Evolutionary conservation across 176 grass and related monocot genomes (phyloP), one percentile per base, ranked within the genome.

Genomic region (Leersia perrieri): DNA sequence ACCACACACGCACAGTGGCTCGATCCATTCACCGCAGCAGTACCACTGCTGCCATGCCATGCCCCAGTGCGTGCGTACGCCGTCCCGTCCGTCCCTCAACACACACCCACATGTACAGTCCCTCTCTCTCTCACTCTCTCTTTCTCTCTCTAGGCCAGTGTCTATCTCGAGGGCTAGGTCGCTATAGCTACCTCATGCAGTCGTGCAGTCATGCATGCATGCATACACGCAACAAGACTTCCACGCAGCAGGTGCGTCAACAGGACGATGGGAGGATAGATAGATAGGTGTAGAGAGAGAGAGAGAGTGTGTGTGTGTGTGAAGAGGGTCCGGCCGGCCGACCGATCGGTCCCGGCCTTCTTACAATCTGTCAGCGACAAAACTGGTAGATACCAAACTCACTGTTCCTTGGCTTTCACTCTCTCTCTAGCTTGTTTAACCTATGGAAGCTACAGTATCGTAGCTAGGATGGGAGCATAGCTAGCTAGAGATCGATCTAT

Each of bases 351-450:
- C 80, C 79, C 73, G 27, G 70, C 42, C 20, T 47, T 36, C 38
- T 62, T 40, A 72, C 67, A 62, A 61, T 13, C 70, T 76, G 83
- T 39, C 87, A 80, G 84, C 79, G 83, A 83, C 73, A 73, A 51
- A 79, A 85, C 83, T 90, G 84, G 73, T 82, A 42, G 60, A 83
- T 86, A 87, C 84, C 88, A 90, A 90, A 74, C 79, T 74, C 84
- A 26, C 79, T 78, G 69, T 69, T 39, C 11, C 53, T 22, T 25
- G 28, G 11, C 60, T 68, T 22, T 49, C 25, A 45, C 22, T 14
- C 74, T 70, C 51, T 61, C 26, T 33, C 9, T 29, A 8, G 72
- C n/a, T 7, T 9, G 27, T 12, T 13, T 13, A 30, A 3, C 22
- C 23, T 28, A 42, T 63, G 14, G 33, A n/a, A 60, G n/a, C 32